A percentile compares a stretch with the other conserved stretches of the same genome.
phyloP scores from a whole-genome alignment of 2,329 filamentous ascomycete species.

The Salinomyces thailandicus region DNA sequence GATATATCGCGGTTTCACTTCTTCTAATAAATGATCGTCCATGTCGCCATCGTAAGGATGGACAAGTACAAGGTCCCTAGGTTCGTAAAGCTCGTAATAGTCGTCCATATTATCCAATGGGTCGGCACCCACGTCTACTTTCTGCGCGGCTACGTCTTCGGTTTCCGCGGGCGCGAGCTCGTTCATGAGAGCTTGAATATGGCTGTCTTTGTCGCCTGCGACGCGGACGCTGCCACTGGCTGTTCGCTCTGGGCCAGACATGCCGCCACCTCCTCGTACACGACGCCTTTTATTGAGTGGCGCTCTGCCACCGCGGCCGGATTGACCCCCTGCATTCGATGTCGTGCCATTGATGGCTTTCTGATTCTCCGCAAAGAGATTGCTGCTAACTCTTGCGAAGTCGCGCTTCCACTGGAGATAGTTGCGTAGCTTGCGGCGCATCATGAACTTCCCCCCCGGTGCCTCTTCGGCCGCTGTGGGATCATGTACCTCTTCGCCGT shows the following conservation, averaged over 20 bases:
- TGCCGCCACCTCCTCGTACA: constrained; percentile 61
- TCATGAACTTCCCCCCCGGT: constrained; percentile 74
- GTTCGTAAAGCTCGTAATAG: constrained; percentile 83
- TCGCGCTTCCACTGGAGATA: constrained; percentile 88
- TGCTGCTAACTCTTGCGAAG: constrained; percentile 73
- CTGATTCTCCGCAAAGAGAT: constrained; percentile 69
- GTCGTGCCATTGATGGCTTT: constrained; percentile 59
- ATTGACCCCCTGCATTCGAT: constrained; percentile 30
- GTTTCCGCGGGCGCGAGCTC: constrained; percentile 72
- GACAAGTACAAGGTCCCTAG: constrained; percentile 76
- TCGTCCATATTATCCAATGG: constrained; percentile 85
- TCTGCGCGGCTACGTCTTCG: constrained; percentile 44
- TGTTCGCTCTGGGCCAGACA: constrained; percentile 49
- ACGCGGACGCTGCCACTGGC: constrained; percentile 65
- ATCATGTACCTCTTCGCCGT: constrained; percentile 43
- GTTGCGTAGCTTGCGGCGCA: constrained; percentile 74
- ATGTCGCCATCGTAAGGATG: constrained; percentile 93
- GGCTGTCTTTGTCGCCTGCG: constrained; percentile 70
- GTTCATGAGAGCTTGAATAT: constrained; percentile 72
- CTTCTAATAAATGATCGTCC: constrained; percentile 93
- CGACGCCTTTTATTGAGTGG: constrained; percentile 80
- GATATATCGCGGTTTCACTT: constrained; percentile 84
- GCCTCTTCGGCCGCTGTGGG: constrained; percentile 24
- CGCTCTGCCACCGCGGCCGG: constrained; percentile 45
- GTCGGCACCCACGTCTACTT: constrained; percentile 61